phyloP scores from a whole-genome alignment of 345 rosid genomes.

The Gossypium sturtianum region DNA sequence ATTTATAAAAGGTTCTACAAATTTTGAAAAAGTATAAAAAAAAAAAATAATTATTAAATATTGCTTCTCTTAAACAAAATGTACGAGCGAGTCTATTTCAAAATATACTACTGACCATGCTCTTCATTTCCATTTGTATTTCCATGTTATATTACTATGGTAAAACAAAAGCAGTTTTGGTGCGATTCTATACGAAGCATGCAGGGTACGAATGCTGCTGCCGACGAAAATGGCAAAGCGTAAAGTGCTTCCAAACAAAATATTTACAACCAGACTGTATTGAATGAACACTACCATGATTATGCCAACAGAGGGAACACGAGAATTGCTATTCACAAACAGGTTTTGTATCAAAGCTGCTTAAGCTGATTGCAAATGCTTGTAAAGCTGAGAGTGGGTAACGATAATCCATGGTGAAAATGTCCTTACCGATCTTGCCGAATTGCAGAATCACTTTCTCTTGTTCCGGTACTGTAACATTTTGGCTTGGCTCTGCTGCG shows the following conservation, averaged over 20 bases:
- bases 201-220: constrained; percentile 1
- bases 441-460: constrained; percentile 80
- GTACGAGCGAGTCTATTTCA: too few relatives aligned
- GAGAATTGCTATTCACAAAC: constrained; percentile 65
- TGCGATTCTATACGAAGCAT: not conserved
- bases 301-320: not conserved
- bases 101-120: too few relatives aligned
- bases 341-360: constrained; percentile 94
- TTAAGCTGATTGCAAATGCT: constrained; percentile 91
- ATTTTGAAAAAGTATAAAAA: too few relatives aligned
- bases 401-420: constrained; percentile 90
- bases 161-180: too few relatives aligned
- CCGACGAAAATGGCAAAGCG: constrained; percentile 9
- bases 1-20: too few relatives aligned
- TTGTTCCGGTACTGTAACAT: constrained; percentile 56
- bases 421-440: constrained; percentile 92
- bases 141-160: too few relatives aligned
- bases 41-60: too few relatives aligned
- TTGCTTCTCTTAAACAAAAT: too few relatives aligned
- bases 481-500: constrained; percentile 40
- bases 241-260: constrained; percentile 13
- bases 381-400: constrained; percentile 94
- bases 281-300: not conserved
- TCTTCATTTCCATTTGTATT: too few relatives aligned
- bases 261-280: not conserved